Evolutionary conservation across 2,329 filamentous ascomycete species (phyloP).

Genomic region (Leptographium lundbergii): DNA sequence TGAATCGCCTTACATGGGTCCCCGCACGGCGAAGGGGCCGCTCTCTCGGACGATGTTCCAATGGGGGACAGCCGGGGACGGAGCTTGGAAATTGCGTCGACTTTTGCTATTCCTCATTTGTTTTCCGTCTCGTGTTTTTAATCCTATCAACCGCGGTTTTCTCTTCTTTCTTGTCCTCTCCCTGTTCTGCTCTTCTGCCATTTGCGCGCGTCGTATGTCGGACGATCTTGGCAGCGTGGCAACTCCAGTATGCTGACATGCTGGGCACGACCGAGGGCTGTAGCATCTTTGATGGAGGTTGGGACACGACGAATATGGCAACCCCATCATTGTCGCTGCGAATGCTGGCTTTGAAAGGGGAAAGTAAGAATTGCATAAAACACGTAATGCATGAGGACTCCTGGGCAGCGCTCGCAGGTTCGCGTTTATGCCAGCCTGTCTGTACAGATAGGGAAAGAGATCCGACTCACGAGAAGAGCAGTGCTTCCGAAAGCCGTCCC

Average conservation of each 20-base stretch:
- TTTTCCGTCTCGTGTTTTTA: background rate
- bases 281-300: background rate
- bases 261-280: background rate
- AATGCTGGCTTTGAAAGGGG: background rate
- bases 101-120: background rate
- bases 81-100: background rate
- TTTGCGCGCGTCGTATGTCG: no score
- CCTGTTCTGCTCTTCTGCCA: background rate
- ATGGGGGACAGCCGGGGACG: no score
- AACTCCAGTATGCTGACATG: background rate
- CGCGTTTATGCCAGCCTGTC: background rate
- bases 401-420: background rate
- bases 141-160: background rate
- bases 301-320: background rate
- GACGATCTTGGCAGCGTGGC: background rate
- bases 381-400: background rate
- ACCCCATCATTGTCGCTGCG: background rate
- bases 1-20: background rate
- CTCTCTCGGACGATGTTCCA: background rate
- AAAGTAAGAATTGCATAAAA: background rate
- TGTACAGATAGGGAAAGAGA: background rate
- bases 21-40: constrained; percentile 1
- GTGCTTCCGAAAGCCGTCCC: background rate
- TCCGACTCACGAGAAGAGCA: background rate
- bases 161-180: no score